phyloP scores from a whole-genome alignment of 2,329 filamentous ascomycete species.

The Amylocarpus encephaloides region DNA sequence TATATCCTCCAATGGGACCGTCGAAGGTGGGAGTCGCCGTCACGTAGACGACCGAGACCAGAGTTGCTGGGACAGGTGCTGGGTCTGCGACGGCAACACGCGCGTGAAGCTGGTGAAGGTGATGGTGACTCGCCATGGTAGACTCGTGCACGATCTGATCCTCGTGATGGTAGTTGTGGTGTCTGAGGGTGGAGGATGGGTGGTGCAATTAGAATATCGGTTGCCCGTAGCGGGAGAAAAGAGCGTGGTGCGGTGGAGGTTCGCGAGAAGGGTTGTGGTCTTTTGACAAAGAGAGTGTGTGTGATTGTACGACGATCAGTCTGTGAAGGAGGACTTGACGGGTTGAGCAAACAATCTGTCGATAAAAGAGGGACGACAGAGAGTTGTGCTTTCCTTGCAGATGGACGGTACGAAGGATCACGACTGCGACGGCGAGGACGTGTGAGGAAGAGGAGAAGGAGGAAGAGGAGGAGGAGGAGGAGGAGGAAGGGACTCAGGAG shows the following conservation, averaged over 20 bases:
- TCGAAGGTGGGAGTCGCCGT: conserved; percentile 46
- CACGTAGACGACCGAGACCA: conserved; percentile 43
- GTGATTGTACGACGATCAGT: background rate
- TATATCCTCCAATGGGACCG: conserved; percentile 43
- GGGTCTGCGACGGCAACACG: conserved; percentile 13
- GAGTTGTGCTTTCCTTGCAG: background rate
- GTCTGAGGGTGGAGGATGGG: background rate
- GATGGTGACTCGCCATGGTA: conserved; percentile 25
- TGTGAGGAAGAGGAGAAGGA: background rate
- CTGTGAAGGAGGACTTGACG: background rate
- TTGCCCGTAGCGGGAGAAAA: no score
- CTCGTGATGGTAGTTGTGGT: background rate
- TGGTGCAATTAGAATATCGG: background rate
- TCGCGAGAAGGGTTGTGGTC: background rate
- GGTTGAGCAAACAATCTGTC: conserved; percentile 1
- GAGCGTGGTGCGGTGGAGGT: no score
- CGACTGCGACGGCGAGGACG: conserved; percentile 1
- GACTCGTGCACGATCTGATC: background rate
- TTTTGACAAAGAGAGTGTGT: background rate
- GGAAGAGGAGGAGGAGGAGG: background rate
- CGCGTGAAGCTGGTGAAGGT: conserved; percentile 21
- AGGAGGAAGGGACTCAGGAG: background rate
- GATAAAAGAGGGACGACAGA: conserved; percentile 6
- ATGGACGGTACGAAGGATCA: background rate
- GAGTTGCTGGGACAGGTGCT: conserved; percentile 24